Base-by-base conservation (phyloP, 2,329 filamentous ascomycete species). In the Dichotomopilus funicola region DNA sequence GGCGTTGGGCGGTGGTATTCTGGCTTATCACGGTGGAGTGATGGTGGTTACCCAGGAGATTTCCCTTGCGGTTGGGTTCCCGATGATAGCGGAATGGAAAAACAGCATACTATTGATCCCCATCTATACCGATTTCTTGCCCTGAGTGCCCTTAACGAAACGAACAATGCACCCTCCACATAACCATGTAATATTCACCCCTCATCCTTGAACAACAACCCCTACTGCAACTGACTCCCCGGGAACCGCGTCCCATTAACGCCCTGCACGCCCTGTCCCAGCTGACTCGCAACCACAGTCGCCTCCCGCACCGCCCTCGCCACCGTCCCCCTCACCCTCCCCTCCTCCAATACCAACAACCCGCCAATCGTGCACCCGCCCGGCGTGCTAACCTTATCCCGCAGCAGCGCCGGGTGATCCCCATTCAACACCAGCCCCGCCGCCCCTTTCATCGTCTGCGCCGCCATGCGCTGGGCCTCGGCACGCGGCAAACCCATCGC, bases 361-460 rank as follows among this genome's bases (percentile, higher is more conserved):
- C 88, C 89, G 2, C 82, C 84, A 59, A 91, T 89, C 5, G 87
- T 91, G 70, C 87, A 91, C 1, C 88, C 88, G 5, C 86, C 88
- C 0, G 88, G 87, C 1, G 87, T 90, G 61, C 76, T 83, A n/a
- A 90, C 85, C 72, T 88, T 88, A 63, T 92, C 88, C 51, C 84
- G 78, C 51, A 91, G 71, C 27, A 90, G 71, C 12, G 87, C 87
- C 1, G 88, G 89, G 68, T 91, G 88, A 67, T 90, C 86, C 11
- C 87, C 87, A 53, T 72, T 78, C 54, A 88, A 75, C 9, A 91
- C 82, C 63, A 91, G 66, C 0, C 80, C 82, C 0, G 87, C 85
- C 0, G 86, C 83, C 27, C 88, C 88, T 61, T 81, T 78, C 85
- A 91, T 89, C 10, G 84, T 83, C 74, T 92, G 88, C 1, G 87